Conservation (phyloP, 495 filamentous ascomycete genomes). For the Neurospora sp. region DNA sequence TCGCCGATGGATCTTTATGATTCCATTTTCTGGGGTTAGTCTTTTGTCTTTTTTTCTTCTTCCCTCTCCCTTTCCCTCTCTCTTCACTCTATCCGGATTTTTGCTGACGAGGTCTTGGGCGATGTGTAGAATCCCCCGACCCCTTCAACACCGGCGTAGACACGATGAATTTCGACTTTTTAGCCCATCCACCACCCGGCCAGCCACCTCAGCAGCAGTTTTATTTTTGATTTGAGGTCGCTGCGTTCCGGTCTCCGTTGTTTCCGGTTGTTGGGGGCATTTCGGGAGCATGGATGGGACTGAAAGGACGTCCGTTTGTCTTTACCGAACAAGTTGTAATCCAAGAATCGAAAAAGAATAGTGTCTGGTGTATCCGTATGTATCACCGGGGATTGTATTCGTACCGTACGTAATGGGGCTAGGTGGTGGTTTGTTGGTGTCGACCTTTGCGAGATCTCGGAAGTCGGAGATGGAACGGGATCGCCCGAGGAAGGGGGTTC, state of each 20-base stretch:
- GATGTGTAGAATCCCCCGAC: slow-evolving; percentile 41
- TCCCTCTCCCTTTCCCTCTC: not conserved
- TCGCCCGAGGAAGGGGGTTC: not conserved
- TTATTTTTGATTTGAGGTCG: slow-evolving; percentile 30
- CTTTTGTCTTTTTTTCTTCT: not conserved
- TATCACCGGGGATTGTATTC: too few relatives aligned
- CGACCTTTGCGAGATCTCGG: not conserved
- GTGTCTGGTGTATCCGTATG: too few relatives aligned
- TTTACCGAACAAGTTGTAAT: too few relatives aligned
- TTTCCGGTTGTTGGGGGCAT: too few relatives aligned
- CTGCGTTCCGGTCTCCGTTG: not conserved
- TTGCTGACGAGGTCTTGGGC: not conserved
- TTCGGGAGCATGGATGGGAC: too few relatives aligned
- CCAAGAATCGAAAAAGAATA: too few relatives aligned
- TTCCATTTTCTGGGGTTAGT: slow-evolving; percentile 49
- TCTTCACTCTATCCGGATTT: too few relatives aligned
- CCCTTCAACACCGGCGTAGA: slow-evolving; percentile 39
- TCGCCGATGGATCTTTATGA: slow-evolving; percentile 50
- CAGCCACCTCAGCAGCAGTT: slow-evolving; percentile 38
- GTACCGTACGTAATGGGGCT: too few relatives aligned
- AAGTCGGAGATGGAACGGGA: not conserved
- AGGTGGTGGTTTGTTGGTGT: not conserved
- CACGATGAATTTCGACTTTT: slow-evolving; percentile 42
- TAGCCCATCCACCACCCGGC: slow-evolving; percentile 37
- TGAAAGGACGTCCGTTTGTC: too few relatives aligned